Evolutionary conservation across 108 stramenopile species (phyloP).

Genomic region (Nitzschia sp.): DNA sequence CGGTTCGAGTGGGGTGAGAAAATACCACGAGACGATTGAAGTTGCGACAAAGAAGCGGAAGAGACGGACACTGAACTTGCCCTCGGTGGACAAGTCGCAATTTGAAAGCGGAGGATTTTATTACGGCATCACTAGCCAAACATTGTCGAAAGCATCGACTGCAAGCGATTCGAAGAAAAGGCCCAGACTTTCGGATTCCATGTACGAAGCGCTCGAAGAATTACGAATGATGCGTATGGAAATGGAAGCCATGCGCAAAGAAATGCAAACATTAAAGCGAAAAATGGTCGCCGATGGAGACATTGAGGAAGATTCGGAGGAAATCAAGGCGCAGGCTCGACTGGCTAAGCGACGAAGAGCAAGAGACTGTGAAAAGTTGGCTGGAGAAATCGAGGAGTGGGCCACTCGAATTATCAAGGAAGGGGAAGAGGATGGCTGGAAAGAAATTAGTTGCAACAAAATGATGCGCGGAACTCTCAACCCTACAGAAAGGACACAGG

Average conservation of each 20-base stretch:
- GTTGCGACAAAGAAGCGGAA: slow-evolving; percentile 2
- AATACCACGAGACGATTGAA: neutral
- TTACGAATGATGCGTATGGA: slow-evolving; percentile 68
- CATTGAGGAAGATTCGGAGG: slow-evolving; percentile 18
- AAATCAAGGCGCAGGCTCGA: slow-evolving; percentile 23
- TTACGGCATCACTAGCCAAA: slow-evolving; percentile 29
- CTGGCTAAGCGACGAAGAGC: slow-evolving; percentile 23
- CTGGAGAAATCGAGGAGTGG: slow-evolving; percentile 73
- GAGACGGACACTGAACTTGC: neutral
- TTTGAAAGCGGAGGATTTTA: slow-evolving; percentile 25
- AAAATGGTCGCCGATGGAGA: slow-evolving; percentile 31
- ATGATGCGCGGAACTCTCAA: slow-evolving; percentile 63
- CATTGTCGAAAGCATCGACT: slow-evolving; percentile 9
- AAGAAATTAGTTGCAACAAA: slow-evolving; percentile 64
- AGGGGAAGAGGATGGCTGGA: slow-evolving; percentile 71
- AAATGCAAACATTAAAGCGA: slow-evolving; percentile 53
- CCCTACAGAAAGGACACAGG: slow-evolving; percentile 50
- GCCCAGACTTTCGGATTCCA: slow-evolving; percentile 36
- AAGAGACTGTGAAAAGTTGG: slow-evolving; percentile 50
- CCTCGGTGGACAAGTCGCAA: neutral
- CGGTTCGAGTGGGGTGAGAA: neutral
- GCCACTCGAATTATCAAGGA: slow-evolving; percentile 45
- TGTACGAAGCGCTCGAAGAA: slow-evolving; percentile 66
- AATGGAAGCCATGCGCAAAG: slow-evolving; percentile 69
- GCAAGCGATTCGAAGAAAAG: slow-evolving; percentile 2